These are phyloP conservation scores for Chrysoporthe austroafricana DNA, from an alignment of 2,329 filamentous ascomycete genomes.

Conservation along the genomic window DNA sequence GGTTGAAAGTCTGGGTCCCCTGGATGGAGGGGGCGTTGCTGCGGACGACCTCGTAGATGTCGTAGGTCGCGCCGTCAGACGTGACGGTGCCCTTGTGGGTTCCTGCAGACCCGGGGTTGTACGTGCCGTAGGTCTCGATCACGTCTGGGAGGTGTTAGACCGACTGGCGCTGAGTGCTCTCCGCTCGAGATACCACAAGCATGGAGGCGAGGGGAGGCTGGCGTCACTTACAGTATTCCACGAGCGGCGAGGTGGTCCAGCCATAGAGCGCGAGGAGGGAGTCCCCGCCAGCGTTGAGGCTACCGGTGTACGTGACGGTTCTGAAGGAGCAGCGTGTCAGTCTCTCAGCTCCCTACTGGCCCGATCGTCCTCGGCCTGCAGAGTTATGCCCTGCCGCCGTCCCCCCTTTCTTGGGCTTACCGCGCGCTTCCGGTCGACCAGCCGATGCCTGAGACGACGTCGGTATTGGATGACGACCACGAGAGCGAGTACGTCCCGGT, in stretches of 20 bases:
- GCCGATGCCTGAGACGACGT: conserved; percentile 19
- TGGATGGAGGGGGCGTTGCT: conserved; percentile 43
- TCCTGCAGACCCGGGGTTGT: conserved; percentile 29
- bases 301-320: conserved; percentile 15
- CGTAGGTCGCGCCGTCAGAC: conserved; percentile 31
- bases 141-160: conserved; percentile 7
- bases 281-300: conserved; percentile 13
- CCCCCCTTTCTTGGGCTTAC: background rate
- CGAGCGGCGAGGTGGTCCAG: conserved; percentile 13
- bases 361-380: too few species aligned
- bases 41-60: conserved; percentile 32
- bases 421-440: conserved; percentile 21
- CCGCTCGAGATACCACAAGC: background rate
- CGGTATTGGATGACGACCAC: conserved; percentile 20
- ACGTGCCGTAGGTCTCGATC: conserved; percentile 34
- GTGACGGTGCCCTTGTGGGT: conserved; percentile 30
- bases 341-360: background rate
- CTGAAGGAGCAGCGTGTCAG: conserved; percentile 1
- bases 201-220: background rate
- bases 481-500: conserved; percentile 17
- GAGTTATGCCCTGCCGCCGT: too few species aligned
- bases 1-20: conserved; percentile 47
- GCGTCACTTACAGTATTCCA: conserved; percentile 3
- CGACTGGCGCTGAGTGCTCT: too few species aligned
- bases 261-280: conserved; percentile 20